Evolutionary conservation across 177 flowering plant species (phyloP).

Genomic region (Tripterygium wilfordii): DNA sequence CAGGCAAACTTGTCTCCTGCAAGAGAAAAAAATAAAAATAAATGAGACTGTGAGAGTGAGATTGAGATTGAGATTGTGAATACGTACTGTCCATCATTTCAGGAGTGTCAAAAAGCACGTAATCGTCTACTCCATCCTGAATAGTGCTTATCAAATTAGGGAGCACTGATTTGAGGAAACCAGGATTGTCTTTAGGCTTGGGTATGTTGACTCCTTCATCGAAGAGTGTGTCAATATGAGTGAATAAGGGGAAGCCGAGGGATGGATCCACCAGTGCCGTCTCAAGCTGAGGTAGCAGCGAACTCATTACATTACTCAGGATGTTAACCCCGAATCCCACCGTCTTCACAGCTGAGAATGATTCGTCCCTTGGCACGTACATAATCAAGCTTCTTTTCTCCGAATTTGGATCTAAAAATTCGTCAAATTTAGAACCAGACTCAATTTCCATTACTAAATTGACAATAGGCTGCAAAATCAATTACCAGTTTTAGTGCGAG

Average conservation of each 20-base stretch:
- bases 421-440: no score
- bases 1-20: constrained; percentile 17
- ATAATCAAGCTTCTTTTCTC: not conserved
- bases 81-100: constrained; percentile 9
- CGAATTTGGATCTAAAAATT: not conserved
- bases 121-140: not conserved
- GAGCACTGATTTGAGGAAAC: not conserved
- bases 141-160: constrained; percentile 12
- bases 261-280: constrained; percentile 6
- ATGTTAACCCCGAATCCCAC: constrained; percentile 13
- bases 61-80: not conserved
- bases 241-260: constrained; percentile 23
- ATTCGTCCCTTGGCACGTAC: constrained; percentile 40
- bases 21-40: no score
- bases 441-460: no score
- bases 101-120: constrained; percentile 15
- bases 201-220: constrained; percentile 20
- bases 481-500: constrained; percentile 27
- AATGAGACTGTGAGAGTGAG: no score
- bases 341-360: constrained; percentile 33
- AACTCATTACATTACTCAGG: constrained; percentile 13
- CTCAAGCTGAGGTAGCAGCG: constrained; percentile 15
- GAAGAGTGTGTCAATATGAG: constrained; percentile 19
- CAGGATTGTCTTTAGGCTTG: not conserved
- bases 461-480: not conserved